Conservation (phyloP, 768 basidiomycete species). For the Kwoniella mangroviensis region DNA sequence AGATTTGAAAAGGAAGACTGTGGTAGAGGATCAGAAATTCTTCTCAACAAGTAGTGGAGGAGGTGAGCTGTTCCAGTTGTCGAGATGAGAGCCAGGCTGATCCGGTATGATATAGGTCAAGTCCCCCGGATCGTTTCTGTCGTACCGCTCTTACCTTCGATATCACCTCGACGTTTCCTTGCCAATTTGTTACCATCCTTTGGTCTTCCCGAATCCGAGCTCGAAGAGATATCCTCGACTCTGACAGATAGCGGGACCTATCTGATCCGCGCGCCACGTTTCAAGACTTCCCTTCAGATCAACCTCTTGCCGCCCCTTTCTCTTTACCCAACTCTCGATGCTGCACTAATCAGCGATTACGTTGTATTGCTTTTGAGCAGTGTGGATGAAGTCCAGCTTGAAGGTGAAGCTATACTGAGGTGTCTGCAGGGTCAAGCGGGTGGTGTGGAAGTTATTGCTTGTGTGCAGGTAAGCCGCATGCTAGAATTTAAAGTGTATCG, state of each 20-base stretch:
- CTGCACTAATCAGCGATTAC: constrained; percentile 86
- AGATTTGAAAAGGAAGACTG: constrained; percentile 77
- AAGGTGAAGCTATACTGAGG: constrained; percentile 86
- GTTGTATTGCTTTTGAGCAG: constrained; percentile 83
- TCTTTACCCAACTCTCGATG: constrained; percentile 79
- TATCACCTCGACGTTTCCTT: constrained; percentile 64
- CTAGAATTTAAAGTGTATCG: background rate
- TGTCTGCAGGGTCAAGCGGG: constrained; percentile 83
- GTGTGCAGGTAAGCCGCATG: constrained; percentile 65
- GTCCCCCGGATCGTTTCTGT: constrained; percentile 82
- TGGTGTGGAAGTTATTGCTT: constrained; percentile 78
- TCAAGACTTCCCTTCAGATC: constrained; percentile 89
- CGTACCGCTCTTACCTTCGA: constrained; percentile 76
- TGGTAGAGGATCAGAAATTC: constrained; percentile 78
- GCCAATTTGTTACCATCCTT: constrained; percentile 67
- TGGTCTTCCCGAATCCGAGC: constrained; percentile 63
- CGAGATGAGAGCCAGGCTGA: constrained; percentile 64
- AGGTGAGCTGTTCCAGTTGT: constrained; percentile 62
- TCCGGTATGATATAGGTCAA: constrained; percentile 64
- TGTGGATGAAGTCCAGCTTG: constrained; percentile 75
- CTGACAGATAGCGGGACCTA: constrained; percentile 25
- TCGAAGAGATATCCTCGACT: constrained; percentile 27
- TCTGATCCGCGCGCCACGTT: constrained; percentile 73
- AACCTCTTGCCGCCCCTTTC: constrained; percentile 72
- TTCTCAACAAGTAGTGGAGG: constrained; percentile 53